A percentile compares a stretch with the other conserved stretches of the same genome.
Evolutionary conservation across 768 basidiomycete genomes (phyloP).

Genomic region (Trametes cingulata): DNA sequence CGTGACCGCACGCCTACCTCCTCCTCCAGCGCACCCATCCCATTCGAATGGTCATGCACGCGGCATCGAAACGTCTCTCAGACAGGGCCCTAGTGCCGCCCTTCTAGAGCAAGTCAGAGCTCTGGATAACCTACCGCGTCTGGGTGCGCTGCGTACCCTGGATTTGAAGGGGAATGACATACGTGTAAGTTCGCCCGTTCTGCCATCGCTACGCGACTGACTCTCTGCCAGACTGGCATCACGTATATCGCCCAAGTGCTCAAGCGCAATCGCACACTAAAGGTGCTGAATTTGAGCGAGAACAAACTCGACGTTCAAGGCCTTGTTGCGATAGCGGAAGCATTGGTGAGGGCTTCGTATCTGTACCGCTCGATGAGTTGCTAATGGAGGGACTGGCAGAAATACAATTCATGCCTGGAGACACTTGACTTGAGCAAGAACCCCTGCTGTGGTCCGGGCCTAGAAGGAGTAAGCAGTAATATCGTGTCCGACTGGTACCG

Average conservation of each 20-base stretch:
- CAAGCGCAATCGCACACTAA: slow-evolving; percentile 93
- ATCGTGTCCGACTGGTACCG: no score
- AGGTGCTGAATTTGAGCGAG: slow-evolving; percentile 91
- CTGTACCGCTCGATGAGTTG: no score
- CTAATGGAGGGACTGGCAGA: slow-evolving; percentile 46
- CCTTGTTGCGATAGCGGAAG: slow-evolving; percentile 81
- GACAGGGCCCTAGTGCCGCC: slow-evolving; percentile 67
- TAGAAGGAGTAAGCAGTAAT: slow-evolving; percentile 92
- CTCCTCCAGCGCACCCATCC: slow-evolving; percentile 22
- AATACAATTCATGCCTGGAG: slow-evolving; percentile 93
- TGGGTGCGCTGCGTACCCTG: slow-evolving; percentile 85
- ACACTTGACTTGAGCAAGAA: slow-evolving; percentile 93
- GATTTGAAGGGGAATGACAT: slow-evolving; percentile 94
- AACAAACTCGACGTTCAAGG: slow-evolving; percentile 89
- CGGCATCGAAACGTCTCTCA: slow-evolving; percentile 18
- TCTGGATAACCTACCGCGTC: slow-evolving; percentile 80
- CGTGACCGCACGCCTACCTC: slow-evolving; percentile 47
- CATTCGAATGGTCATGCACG: slow-evolving; percentile 19
- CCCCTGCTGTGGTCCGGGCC: slow-evolving; percentile 84
- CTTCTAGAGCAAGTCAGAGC: slow-evolving; percentile 86
- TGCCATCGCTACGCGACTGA: not conserved
- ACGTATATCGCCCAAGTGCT: slow-evolving; percentile 92
- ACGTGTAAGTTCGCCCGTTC: slow-evolving; percentile 52
- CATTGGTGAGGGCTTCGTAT: slow-evolving; percentile 74
- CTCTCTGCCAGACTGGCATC: slow-evolving; percentile 58